Percentiles rank a stretch among this genome's conserved stretches.
Conservation (phyloP, 805 yeast genomes). For the Cyberlindnera subsufficiens region DNA sequence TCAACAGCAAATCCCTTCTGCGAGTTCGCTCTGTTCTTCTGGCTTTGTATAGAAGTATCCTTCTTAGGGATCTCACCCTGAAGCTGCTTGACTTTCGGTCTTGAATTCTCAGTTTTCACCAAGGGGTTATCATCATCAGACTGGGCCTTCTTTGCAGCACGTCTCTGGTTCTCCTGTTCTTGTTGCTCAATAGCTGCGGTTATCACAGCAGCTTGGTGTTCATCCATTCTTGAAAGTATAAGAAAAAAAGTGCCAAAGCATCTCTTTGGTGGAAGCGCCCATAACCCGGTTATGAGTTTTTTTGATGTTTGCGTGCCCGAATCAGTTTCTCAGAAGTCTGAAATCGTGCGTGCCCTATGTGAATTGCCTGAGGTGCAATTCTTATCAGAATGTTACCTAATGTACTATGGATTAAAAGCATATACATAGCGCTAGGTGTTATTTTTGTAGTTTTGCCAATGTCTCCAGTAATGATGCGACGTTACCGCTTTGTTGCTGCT, state of each 20-base stretch:
- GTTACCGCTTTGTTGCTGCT: constrained; percentile 12
- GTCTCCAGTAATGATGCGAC: constrained; percentile 34
- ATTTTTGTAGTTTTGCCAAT: constrained; percentile 29
- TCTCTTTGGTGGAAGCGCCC: constrained; percentile 3
- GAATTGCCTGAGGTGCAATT: no score
- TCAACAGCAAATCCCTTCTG: constrained; percentile 15
- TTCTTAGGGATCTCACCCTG: background rate
- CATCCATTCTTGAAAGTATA: constrained; percentile 3
- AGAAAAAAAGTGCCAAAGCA: background rate
- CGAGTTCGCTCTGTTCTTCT: background rate
- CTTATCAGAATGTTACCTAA: no score
- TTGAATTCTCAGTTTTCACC: no score
- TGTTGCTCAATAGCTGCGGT: constrained; percentile 26
- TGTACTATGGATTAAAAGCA: no score
- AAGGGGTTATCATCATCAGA: no score
- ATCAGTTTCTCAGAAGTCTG: no score
- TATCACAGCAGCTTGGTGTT: constrained; percentile 19
- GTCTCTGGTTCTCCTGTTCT: constrained; percentile 27
- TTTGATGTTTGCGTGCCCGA: background rate
- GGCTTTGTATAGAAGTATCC: background rate
- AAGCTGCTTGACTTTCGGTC: no score
- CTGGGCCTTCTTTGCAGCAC: background rate
- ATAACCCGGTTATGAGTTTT: constrained; percentile 3
- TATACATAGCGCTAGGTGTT: background rate
- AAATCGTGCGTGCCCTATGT: no score